These are phyloP conservation scores for Coffea humblotiana DNA, from an alignment of 305 asterid species.

Conservation along the genomic window DNA sequence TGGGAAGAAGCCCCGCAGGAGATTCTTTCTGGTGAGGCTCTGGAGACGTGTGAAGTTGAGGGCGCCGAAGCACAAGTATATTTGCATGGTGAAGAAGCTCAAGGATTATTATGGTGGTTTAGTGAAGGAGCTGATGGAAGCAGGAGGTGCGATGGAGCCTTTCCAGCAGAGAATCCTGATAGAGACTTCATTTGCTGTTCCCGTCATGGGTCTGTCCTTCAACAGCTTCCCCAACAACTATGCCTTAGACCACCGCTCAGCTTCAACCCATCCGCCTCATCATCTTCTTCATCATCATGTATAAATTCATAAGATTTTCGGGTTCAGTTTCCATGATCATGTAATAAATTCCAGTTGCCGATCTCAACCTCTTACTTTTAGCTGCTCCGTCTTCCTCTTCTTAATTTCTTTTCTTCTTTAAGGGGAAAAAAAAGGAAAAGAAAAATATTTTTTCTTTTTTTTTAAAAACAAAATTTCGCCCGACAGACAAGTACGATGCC, in stretches of 20 bases:
- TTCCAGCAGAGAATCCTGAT: constrained; percentile 56
- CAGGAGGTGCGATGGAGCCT: constrained; percentile 40
- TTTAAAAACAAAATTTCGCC: too few relatives aligned
- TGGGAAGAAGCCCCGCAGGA: constrained; percentile 38
- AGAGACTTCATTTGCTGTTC: constrained; percentile 67
- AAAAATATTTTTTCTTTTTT: not conserved
- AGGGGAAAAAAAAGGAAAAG: too few relatives aligned
- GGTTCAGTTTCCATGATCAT: not conserved
- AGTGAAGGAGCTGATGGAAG: constrained; percentile 45
- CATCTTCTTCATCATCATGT: too few relatives aligned
- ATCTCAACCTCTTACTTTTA: not conserved
- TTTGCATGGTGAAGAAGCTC: constrained; percentile 41
- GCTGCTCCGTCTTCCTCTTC: not conserved
- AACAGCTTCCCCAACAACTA: constrained; percentile 27
- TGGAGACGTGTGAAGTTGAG: constrained; percentile 47
- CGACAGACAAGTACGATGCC: not conserved
- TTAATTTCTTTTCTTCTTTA: too few relatives aligned
- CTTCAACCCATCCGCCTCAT: not conserved
- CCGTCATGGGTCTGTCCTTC: constrained; percentile 66
- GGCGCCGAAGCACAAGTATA: constrained; percentile 38
- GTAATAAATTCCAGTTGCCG: not conserved
- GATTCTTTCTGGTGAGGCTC: constrained; percentile 40
- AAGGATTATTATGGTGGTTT: constrained; percentile 39
- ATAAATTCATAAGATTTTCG: not conserved
- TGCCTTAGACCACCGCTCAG: not conserved